Conservation (phyloP, 2,329 filamentous ascomycete genomes). For the Calonectria pauciramosa region DNA sequence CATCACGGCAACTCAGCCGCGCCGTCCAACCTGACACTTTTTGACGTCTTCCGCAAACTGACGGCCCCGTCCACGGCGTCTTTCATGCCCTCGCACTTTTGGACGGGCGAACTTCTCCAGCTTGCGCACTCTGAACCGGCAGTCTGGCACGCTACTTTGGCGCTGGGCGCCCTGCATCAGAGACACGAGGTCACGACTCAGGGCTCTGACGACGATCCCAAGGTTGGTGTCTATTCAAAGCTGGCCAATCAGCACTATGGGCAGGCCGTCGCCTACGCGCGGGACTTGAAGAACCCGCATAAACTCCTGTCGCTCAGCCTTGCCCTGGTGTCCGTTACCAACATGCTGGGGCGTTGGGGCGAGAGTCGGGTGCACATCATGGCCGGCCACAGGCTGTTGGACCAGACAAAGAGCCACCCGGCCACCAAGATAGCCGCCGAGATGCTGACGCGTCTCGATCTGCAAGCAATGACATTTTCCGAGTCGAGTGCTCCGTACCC, state of each 20-base stretch:
- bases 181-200: constrained; percentile 36
- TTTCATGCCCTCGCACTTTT: constrained; percentile 50
- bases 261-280: constrained; percentile 45
- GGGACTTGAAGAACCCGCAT: constrained; percentile 42
- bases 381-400: constrained; percentile 47
- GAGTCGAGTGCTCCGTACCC: constrained; percentile 50
- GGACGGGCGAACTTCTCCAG: constrained; percentile 50
- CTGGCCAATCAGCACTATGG: constrained; percentile 47
- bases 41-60: constrained; percentile 53
- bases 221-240: constrained; percentile 18
- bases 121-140: constrained; percentile 52
- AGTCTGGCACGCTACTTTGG: constrained; percentile 52
- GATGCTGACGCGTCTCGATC: constrained; percentile 48
- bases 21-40: constrained; percentile 39
- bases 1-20: constrained; percentile 12
- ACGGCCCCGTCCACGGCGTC: constrained; percentile 46
- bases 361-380: constrained; percentile 50
- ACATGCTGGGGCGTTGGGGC: constrained; percentile 48
- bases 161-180: constrained; percentile 52
- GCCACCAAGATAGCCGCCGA: constrained; percentile 38
- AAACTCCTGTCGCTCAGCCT: constrained; percentile 50
- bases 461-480: constrained; percentile 52
- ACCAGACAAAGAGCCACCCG: constrained; percentile 27
- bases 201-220: constrained; percentile 12
- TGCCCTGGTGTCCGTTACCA: constrained; percentile 49